A percentile compares a stretch with the other conserved stretches of the same genome.
Evolutionary conservation across 2,329 filamentous ascomycete species (phyloP).

Genomic region (Colletotrichum sp.): DNA sequence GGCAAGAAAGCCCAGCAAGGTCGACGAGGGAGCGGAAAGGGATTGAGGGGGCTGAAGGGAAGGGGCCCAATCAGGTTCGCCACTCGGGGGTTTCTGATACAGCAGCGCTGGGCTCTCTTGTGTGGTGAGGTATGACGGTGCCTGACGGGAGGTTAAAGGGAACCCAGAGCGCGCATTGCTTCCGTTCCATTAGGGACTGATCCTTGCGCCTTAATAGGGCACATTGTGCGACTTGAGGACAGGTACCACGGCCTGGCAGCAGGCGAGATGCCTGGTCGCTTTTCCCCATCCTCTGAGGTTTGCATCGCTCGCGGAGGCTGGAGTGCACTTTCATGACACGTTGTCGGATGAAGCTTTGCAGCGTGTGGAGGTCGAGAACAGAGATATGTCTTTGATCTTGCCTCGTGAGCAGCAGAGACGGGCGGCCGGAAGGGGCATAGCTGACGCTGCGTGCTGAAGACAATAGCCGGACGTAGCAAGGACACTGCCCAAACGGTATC

Average conservation of each 20-base stretch:
- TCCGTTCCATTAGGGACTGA: background rate
- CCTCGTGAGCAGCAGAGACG: background rate
- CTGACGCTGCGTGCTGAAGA: background rate
- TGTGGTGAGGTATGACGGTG: background rate
- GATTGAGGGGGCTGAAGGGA: background rate
- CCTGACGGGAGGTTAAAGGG: background rate
- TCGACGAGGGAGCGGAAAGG: background rate
- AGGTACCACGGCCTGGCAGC: background rate
- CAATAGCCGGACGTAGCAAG: background rate
- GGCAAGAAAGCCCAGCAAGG: background rate
- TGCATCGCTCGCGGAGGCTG: background rate
- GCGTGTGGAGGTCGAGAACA: background rate
- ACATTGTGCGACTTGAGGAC: background rate
- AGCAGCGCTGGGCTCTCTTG: background rate
- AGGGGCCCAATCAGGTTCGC: constrained; percentile 4
- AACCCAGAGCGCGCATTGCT: background rate
- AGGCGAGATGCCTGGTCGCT: background rate
- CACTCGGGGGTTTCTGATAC: constrained; percentile 6
- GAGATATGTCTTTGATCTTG: constrained; percentile 3
- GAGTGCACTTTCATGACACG: background rate
- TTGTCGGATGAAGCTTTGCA: constrained; percentile 1
- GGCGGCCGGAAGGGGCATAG: background rate
- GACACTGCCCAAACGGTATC: background rate
- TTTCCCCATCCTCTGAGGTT: background rate
- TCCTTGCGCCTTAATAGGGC: constrained; percentile 9